Conservation (phyloP, 441 rosid species). For the Erodium texanum region DNA sequence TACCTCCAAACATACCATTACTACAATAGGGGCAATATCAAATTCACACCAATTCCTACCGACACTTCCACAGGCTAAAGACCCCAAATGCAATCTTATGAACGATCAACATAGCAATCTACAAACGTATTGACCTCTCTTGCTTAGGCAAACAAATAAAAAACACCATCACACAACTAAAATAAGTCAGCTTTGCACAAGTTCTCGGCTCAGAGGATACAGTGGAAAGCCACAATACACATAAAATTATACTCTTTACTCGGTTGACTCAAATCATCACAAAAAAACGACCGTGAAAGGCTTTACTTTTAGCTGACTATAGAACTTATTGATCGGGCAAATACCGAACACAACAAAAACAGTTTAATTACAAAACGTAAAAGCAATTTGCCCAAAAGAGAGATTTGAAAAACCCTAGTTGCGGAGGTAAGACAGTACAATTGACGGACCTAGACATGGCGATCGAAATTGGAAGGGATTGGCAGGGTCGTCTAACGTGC, state of each 20-base stretch:
- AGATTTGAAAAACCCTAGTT: neutral
- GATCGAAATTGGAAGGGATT: constrained; percentile 6
- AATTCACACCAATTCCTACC: neutral
- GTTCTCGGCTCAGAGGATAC: too few species aligned
- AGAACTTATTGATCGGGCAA: neutral
- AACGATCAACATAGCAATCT: too few species aligned
- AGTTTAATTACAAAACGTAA: neutral
- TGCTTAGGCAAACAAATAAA: neutral
- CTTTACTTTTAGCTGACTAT: too few species aligned
- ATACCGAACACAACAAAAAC: neutral
- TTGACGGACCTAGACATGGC: neutral
- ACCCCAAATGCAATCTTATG: too few species aligned
- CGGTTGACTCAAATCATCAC: too few species aligned
- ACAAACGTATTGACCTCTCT: neutral
- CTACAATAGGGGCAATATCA: neutral
- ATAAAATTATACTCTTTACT: too few species aligned
- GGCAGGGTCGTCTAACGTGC: constrained; percentile 1
- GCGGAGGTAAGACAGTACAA: neutral
- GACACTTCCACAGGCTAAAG: neutral
- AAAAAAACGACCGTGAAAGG: too few species aligned
- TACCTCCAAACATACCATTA: neutral
- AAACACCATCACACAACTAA: neutral
- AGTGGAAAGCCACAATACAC: neutral
- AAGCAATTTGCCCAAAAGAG: neutral
- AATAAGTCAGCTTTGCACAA: neutral